Conservation (phyloP, 2,329 filamentous ascomycete species). For the Colletotrichum kahawae region DNA sequence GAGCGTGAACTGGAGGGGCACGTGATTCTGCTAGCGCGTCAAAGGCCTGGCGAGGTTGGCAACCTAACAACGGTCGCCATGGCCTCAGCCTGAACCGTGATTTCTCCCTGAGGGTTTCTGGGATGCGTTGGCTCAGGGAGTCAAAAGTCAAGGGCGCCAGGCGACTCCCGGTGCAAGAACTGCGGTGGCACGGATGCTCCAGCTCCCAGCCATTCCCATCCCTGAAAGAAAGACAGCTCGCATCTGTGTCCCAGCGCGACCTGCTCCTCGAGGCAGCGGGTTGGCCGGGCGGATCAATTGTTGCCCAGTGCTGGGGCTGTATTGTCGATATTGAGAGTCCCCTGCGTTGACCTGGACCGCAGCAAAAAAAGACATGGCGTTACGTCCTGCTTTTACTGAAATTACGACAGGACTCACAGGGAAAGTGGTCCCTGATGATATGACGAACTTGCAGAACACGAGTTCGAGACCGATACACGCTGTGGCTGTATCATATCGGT, state of each 20-base stretch:
- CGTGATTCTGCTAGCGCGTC: neutral
- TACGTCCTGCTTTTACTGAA: neutral
- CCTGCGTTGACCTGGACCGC: neutral
- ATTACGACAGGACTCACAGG: neutral
- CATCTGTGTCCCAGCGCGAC: neutral
- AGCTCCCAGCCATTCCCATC: neutral
- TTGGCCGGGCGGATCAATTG: neutral
- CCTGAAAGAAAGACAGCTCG: neutral
- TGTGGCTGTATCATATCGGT: neutral
- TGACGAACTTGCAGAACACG: neutral
- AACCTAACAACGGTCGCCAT: neutral
- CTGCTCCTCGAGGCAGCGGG: neutral
- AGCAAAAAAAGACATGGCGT: neutral
- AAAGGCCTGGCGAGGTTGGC: neutral
- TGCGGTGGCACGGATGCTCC: slow-evolving; percentile 11
- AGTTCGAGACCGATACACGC: neutral
- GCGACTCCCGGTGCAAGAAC: neutral
- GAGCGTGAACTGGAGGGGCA: neutral
- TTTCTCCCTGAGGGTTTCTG: neutral
- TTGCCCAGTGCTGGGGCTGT: slow-evolving; percentile 4
- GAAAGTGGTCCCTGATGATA: neutral
- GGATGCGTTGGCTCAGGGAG: neutral
- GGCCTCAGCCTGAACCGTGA: neutral
- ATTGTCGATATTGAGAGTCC: neutral
- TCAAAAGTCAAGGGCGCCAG: neutral